Evolutionary conservation across 2,329 filamentous ascomycete genomes (phyloP).

Genomic region (Ophiostoma populinum): DNA sequence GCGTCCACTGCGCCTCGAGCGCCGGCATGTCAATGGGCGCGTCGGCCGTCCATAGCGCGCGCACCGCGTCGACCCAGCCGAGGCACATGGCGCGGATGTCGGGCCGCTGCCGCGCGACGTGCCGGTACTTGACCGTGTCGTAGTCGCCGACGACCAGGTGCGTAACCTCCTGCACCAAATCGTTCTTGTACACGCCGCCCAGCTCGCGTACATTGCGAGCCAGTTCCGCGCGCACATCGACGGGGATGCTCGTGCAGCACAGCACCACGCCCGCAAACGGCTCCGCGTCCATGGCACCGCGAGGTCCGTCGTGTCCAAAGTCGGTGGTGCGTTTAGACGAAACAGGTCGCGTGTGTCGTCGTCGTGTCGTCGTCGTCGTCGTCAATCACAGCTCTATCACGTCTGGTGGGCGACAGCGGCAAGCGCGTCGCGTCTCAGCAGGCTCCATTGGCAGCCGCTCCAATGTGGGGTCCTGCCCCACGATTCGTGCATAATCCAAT

Average conservation of each 20-base stretch:
- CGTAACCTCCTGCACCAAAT: conserved; percentile 89
- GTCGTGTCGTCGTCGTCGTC: no score
- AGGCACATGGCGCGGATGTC: conserved; percentile 71
- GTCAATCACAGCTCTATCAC: no score
- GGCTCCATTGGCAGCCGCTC: no score
- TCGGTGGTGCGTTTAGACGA: no score
- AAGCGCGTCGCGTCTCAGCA: no score
- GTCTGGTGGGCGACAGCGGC: no score
- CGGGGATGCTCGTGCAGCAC: conserved; percentile 73
- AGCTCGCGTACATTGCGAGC: conserved; percentile 55
- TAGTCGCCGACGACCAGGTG: conserved; percentile 84
- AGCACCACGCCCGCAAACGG: conserved; percentile 52
- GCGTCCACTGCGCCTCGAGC: conserved; percentile 48
- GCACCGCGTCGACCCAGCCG: conserved; percentile 71
- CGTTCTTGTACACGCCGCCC: conserved; percentile 73
- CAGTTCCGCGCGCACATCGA: conserved; percentile 53
- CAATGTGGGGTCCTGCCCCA: no score
- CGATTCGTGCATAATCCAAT: no score
- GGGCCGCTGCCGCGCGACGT: conserved; percentile 75
- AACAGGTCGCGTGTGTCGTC: no score
- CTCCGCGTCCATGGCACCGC: conserved; percentile 14
- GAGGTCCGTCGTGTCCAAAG: no score
- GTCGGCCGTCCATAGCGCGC: conserved; percentile 64
- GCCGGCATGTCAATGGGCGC: conserved; percentile 53
- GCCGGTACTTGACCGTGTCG: conserved; percentile 84